These are phyloP conservation scores for Aspergillus persii DNA, from an alignment of 2,329 filamentous ascomycete genomes.

Conservation along the genomic window DNA sequence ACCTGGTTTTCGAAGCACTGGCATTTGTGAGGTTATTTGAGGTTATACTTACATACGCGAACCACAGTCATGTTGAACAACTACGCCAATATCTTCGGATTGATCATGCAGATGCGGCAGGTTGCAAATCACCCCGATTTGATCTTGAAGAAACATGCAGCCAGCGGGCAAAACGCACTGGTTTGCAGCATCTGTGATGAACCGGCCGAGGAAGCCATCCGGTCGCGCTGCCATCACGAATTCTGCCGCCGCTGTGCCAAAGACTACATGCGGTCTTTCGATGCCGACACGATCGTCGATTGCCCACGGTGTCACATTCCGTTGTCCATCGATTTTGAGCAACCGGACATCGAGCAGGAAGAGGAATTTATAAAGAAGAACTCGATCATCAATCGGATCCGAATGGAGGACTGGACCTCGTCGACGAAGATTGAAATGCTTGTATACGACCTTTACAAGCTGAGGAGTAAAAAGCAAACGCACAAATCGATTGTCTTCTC, in stretches of 20 bases:
- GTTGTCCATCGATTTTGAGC: slow-evolving; percentile 86
- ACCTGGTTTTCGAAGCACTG: not conserved
- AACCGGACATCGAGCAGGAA: slow-evolving; percentile 92
- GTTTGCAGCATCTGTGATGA: slow-evolving; percentile 97
- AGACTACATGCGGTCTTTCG: slow-evolving; percentile 75
- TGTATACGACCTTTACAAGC: slow-evolving; percentile 87
- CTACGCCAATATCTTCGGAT: slow-evolving; percentile 97
- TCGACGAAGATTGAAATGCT: slow-evolving; percentile 98
- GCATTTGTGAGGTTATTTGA: not conserved
- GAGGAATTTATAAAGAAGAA: slow-evolving; percentile 84
- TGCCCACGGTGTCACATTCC: slow-evolving; percentile 92
- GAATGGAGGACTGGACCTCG: slow-evolving; percentile 98
- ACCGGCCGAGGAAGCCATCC: slow-evolving; percentile 89
- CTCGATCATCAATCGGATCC: slow-evolving; percentile 97
- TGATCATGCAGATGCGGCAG: slow-evolving; percentile 99
- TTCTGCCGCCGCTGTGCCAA: slow-evolving; percentile 81
- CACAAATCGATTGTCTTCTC: slow-evolving; percentile 98
- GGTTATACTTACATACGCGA: not conserved
- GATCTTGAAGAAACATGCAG: slow-evolving; percentile 80
- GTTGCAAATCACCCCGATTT: slow-evolving; percentile 95
- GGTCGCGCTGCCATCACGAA: slow-evolving; percentile 88
- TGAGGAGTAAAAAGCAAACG: slow-evolving; percentile 87
- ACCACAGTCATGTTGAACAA: slow-evolving; percentile 71
- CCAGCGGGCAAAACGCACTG: slow-evolving; percentile 84
- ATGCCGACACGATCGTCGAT: slow-evolving; percentile 55